Percentiles rank a stretch among this genome's conserved stretches.
phyloP scores from a whole-genome alignment of 2,329 filamentous ascomycete species.

The Penicillium digitatum region DNA sequence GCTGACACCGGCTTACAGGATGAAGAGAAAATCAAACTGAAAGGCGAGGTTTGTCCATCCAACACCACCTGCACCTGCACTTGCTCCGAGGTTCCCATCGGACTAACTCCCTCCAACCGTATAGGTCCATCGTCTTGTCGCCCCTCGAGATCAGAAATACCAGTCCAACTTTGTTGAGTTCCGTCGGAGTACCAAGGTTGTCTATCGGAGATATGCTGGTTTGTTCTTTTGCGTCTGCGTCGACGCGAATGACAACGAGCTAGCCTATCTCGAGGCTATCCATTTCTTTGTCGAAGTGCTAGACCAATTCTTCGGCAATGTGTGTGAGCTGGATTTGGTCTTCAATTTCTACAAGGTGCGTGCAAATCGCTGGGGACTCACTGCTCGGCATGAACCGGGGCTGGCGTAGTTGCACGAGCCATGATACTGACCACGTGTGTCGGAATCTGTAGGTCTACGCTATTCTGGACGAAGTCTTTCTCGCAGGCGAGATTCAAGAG shows the following conservation, averaged over 20 bases:
- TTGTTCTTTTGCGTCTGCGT: constrained; percentile 99
- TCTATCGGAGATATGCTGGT: constrained; percentile 94
- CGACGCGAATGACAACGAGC: constrained; percentile 97
- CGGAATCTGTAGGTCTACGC: constrained; percentile 69
- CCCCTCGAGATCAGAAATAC: constrained; percentile 97
- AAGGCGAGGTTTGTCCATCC: constrained; percentile 71
- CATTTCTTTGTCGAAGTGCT: constrained; percentile 99
- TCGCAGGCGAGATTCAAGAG: constrained; percentile 97
- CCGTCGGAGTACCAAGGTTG: constrained; percentile 70
- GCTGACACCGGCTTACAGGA: constrained; percentile 52
- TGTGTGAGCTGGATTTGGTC: constrained; percentile 91
- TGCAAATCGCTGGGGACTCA: not conserved
- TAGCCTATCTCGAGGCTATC: constrained; percentile 94
- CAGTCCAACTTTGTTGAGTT: constrained; percentile 99
- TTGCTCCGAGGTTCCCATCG: not conserved
- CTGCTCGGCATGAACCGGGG: not conserved
- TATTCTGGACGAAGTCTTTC: constrained; percentile 95
- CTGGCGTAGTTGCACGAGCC: constrained; percentile 1
- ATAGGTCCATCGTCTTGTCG: constrained; percentile 92
- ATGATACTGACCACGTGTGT: constrained; percentile 6
- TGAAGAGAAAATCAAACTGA: constrained; percentile 98
- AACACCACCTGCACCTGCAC: not conserved
- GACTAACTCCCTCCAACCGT: constrained; percentile 12
- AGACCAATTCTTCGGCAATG: constrained; percentile 97
- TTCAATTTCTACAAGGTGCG: constrained; percentile 67